A percentile compares a stretch with the other conserved stretches of the same genome.
Evolutionary conservation across 345 rosid genomes (phyloP).

Genomic region (Corchorus olitorius): DNA sequence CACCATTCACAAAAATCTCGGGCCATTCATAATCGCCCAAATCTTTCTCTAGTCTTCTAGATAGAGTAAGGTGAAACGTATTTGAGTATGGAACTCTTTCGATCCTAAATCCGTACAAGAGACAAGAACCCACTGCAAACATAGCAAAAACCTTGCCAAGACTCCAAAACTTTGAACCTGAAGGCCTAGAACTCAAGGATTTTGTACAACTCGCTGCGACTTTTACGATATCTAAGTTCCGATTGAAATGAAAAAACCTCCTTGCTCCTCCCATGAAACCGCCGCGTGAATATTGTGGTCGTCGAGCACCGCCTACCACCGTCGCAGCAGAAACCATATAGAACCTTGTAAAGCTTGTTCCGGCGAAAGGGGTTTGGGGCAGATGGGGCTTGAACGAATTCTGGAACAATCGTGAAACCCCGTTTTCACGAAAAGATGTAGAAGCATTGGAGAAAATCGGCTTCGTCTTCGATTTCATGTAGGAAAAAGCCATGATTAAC

Average conservation of each 20-base stretch:
- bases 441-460: neutral
- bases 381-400: neutral
- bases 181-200: too few relatives aligned
- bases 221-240: neutral
- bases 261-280: neutral
- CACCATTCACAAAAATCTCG: neutral
- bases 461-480: neutral
- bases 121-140: neutral
- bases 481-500: neutral
- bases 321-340: neutral
- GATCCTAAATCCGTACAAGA: neutral
- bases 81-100: conserved; percentile 10
- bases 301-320: neutral
- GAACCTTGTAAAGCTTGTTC: neutral
- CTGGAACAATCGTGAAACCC: neutral
- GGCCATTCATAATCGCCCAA: neutral
- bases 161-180: neutral
- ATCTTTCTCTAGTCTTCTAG: neutral
- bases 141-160: neutral
- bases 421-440: too few relatives aligned
- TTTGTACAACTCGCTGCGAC: too few relatives aligned
- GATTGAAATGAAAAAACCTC: neutral
- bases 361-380: too few relatives aligned
- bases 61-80: neutral
- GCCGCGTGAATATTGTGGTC: neutral